phyloP scores from a whole-genome alignment of 345 rosid species.

The Zanthoxylum bungeanum region DNA sequence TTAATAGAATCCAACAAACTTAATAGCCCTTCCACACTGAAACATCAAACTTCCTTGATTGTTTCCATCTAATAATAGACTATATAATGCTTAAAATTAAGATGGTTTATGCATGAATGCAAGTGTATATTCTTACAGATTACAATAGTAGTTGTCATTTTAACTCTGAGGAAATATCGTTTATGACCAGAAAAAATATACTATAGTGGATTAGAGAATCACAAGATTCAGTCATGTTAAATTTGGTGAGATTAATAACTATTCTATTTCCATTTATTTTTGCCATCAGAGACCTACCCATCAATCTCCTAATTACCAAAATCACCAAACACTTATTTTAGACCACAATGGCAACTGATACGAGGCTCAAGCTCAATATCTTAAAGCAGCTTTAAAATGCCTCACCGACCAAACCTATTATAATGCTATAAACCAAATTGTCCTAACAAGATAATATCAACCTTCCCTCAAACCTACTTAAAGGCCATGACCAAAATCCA shows the following conservation, averaged over 20 bases:
- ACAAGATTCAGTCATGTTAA: neutral
- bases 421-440: neutral
- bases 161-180: neutral
- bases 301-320: neutral
- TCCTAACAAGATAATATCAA: neutral
- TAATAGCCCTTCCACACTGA: too few species aligned
- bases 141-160: neutral
- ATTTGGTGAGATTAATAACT: neutral
- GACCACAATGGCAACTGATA: neutral
- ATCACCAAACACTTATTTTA: neutral
- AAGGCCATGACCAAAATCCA: neutral
- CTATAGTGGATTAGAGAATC: neutral
- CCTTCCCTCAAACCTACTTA: neutral
- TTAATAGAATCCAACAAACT: too few species aligned
- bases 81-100: neutral
- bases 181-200: too few species aligned
- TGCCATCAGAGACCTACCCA: neutral
- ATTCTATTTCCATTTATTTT: neutral
- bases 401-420: neutral
- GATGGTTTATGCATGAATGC: neutral
- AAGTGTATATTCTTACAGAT: neutral
- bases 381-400: neutral
- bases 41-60: too few species aligned
- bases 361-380: neutral
- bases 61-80: too few species aligned